Evolutionary conservation across 2,329 filamentous ascomycete species (phyloP), one percentile per base, ranked within the genome.

Genomic region (Colletotrichum plurivorum): DNA sequence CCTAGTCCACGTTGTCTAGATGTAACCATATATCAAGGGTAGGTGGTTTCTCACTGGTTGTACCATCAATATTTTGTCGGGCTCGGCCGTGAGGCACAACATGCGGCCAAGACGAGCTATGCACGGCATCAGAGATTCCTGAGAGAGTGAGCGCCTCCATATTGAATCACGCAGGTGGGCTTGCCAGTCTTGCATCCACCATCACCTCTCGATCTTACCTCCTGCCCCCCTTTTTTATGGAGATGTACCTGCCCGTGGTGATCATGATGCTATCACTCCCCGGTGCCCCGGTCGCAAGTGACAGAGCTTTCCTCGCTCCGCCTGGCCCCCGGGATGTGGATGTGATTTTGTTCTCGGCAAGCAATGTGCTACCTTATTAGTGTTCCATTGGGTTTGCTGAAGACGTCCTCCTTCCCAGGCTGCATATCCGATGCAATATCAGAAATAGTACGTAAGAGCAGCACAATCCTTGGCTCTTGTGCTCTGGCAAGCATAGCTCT

Each of bases 101-200:
- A 60, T 66, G 66, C 66, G 55, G 66, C 66, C 62, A 69, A 69
- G 66, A n/a, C 43, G 46, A 43, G 49, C 48, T 31, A 45, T 27
- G 53, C 41, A 51, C 43, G 51, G 25, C 55, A 66, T 69, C 49
- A 59, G 55, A 60, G 49, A 43, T 58, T 48, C 66, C 62, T 36
- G 55, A 55, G 49, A 39, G n/a, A 13, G 41, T 22, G 65, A 31
- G 43, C 62, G 62, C 62, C 49, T 60, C 51, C 51, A 20, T 20
- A 16, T 43, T 66, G 55, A 69, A 69, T 61, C 62, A 69, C 55
- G 46, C n/a, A 16, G 27, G 51, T 15, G 39, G 15, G 36, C 16
- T 69, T 55, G 59, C 36, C 52, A 66, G 46, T 66, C 43, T 61
- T 48, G 55, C 49, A 59, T 16, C 41, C 15, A 58, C 58, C 9